Percentiles rank a stretch among this genome's conserved stretches.
These are phyloP conservation scores for Curvularia eragrostidis DNA, from an alignment of 2,329 filamentous ascomycete species.

Conservation along the genomic window DNA sequence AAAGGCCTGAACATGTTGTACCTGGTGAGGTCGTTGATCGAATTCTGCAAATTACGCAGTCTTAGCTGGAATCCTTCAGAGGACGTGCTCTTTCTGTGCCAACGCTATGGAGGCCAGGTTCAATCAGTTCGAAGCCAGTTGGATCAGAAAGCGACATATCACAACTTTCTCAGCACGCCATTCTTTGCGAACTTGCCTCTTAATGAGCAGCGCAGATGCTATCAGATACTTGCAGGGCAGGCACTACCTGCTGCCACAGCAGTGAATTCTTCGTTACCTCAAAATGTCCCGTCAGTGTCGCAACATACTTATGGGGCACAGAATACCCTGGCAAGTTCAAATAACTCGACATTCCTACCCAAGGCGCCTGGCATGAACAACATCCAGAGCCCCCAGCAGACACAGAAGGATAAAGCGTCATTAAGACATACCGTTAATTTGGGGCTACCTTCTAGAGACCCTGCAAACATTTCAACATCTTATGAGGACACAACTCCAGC, in stretches of 20 bases:
- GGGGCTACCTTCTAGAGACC: neutral
- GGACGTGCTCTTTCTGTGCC: slow-evolving; percentile 41
- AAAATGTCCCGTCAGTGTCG: slow-evolving; percentile 13
- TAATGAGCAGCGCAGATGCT: slow-evolving; percentile 38
- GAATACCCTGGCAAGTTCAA: slow-evolving; percentile 14
- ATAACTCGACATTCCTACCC: slow-evolving; percentile 18
- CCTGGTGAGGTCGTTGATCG: slow-evolving; percentile 35
- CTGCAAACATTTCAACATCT: neutral
- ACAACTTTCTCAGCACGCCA: slow-evolving; percentile 36
- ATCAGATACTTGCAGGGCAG: slow-evolving; percentile 32
- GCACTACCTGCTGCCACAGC: slow-evolving; percentile 34
- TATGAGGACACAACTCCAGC: neutral
- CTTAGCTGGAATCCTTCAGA: slow-evolving; percentile 41
- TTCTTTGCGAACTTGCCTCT: slow-evolving; percentile 32
- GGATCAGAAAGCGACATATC: slow-evolving; percentile 30
- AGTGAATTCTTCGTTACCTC: slow-evolving; percentile 27
- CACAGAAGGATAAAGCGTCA: slow-evolving; percentile 16
- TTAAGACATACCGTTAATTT: neutral
- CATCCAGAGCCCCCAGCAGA: slow-evolving; percentile 20
- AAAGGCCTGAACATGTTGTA: slow-evolving; percentile 42
- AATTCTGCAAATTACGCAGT: slow-evolving; percentile 33
- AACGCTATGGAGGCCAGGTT: slow-evolving; percentile 34
- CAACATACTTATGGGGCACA: slow-evolving; percentile 15
- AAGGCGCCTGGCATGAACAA: neutral
- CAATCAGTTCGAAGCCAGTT: slow-evolving; percentile 33